Percentiles rank a stretch among this genome's conserved stretches.
phyloP scores from a whole-genome alignment of 2,329 filamentous ascomycete species.

The Dothistroma pini region DNA sequence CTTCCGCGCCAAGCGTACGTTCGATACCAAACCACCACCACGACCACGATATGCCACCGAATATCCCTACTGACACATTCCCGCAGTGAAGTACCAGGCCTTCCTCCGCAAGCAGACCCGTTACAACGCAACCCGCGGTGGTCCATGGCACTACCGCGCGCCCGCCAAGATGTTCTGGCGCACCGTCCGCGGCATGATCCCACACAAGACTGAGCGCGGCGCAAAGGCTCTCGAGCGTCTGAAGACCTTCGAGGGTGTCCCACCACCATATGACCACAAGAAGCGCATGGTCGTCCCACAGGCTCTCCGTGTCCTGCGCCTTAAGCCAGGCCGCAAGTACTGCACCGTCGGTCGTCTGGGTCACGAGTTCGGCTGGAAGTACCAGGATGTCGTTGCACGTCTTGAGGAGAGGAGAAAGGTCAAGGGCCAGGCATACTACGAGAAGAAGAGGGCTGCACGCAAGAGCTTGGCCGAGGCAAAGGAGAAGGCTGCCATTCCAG shows the following conservation, averaged over 20 bases:
- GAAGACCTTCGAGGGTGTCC: conserved; percentile 99
- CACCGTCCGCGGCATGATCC: conserved; percentile 99
- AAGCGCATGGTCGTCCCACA: conserved; percentile 99
- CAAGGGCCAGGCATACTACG: conserved; percentile 99
- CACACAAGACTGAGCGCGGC: conserved; percentile 99
- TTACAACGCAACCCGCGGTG: conserved; percentile 99
- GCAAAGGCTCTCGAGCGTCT: conserved; percentile 95
- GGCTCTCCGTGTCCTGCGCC: conserved; percentile 89
- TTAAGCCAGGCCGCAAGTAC: conserved; percentile 99
- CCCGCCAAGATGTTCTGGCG: conserved; percentile 99
- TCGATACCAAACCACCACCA: conserved; percentile 18
- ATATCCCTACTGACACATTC: conserved; percentile 7
- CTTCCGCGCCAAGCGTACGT: conserved; percentile 99
- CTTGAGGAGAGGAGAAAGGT: conserved; percentile 99
- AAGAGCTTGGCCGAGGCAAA: conserved; percentile 89
- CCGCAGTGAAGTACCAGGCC: conserved; percentile 98
- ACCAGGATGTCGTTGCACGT: conserved; percentile 97
- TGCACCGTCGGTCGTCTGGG: conserved; percentile 97
- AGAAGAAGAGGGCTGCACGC: conserved; percentile 96
- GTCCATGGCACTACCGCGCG: conserved; percentile 99
- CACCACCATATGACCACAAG: conserved; percentile 98
- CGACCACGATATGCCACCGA: neutral
- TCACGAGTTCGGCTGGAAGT: conserved; percentile 99
- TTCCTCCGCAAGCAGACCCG: conserved; percentile 99
- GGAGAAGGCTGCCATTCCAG: conserved; percentile 83